These are phyloP conservation scores for Trichosanthes cucumerina DNA, from an alignment of 306 rosid species.

Conservation along the genomic window DNA sequence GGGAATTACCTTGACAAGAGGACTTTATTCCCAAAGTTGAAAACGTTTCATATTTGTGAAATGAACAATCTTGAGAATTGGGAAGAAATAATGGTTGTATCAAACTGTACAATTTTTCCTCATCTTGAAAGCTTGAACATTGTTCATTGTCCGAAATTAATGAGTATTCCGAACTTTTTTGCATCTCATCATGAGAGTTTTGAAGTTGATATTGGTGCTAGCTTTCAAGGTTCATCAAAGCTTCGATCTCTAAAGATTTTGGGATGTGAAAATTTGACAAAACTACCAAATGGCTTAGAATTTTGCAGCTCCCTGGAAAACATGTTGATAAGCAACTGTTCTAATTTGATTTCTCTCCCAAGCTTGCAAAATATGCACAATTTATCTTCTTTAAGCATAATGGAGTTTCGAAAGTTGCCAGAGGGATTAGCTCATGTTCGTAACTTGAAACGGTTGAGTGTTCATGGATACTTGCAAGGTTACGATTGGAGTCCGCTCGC, in stretches of 20 bases:
- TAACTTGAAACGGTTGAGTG: background rate
- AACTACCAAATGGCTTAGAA: background rate
- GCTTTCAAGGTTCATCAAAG: background rate
- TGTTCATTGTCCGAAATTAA: background rate
- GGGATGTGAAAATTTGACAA: background rate
- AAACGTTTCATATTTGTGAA: background rate
- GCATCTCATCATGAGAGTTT: background rate
- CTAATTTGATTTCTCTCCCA: background rate
- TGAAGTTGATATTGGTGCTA: background rate
- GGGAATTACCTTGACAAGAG: background rate
- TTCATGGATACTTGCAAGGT: background rate
- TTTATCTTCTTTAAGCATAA: background rate
- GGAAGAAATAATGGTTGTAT: background rate
- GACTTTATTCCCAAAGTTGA: background rate
- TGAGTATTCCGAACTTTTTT: background rate
- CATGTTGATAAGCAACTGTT: background rate
- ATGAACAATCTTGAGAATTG: background rate
- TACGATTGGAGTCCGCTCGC: background rate
- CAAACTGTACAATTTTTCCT: background rate
- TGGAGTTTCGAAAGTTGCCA: background rate
- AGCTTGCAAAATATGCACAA: background rate
- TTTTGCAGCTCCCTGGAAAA: background rate
- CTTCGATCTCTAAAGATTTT: background rate
- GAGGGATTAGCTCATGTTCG: background rate
- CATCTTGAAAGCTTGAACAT: constrained; percentile 2